Base-by-base conservation (phyloP, 352 stramenopile genomes). In the Hyaloperonospora arabidopsidis region DNA sequence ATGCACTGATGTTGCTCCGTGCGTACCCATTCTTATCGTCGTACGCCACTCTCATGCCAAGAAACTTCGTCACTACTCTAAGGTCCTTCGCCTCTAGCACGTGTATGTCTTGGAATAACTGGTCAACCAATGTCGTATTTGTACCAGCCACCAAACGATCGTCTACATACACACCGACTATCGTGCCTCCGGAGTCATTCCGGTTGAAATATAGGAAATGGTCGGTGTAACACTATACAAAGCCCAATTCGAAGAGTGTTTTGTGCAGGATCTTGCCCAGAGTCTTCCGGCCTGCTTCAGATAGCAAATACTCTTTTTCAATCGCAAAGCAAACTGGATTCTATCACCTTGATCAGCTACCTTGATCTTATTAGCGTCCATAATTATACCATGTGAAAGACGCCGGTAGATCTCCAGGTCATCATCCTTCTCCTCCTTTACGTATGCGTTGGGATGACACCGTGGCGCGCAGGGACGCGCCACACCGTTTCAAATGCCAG, bases 271-370 rank as follows among this genome's bases (percentile, higher is more conserved):
- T 13, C 39, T 70, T 35, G 46, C 41, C 64, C 63, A 79, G 14
- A 74, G 29, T 0, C 65, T 15, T 15, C 67, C 64, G 0, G 58
- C 60, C 19, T 69, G 61, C 34, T 70, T 67, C 0, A 73, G 39
- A 0, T 64, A 53, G 34, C 74, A 76, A 0, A 74, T 34, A 15
- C 54, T 67, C 12, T 69, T 65, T 14, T 55, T 28, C 1, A 74
- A 18, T 3, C 40, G 10, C 34, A 68, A 29, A 10, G 22, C 43
- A 0, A 69, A 17, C 19, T 71, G 44, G 1, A 23, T 15, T 5
- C 14, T 12, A 14, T 25, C 45, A 2, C 1, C 12, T 1, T 63
- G 53, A 8, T 49, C 51, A n/a, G n/a, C n/a, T n/a, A n/a, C n/a
- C n/a, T n/a, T n/a, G n/a, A n/a, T n/a, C n/a, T n/a, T n/a, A n/a